Evolutionary conservation across 176 grass and related monocot genomes (phyloP), one percentile per base, ranked within the genome.

Genomic region (Phoenix roebelenii): DNA sequence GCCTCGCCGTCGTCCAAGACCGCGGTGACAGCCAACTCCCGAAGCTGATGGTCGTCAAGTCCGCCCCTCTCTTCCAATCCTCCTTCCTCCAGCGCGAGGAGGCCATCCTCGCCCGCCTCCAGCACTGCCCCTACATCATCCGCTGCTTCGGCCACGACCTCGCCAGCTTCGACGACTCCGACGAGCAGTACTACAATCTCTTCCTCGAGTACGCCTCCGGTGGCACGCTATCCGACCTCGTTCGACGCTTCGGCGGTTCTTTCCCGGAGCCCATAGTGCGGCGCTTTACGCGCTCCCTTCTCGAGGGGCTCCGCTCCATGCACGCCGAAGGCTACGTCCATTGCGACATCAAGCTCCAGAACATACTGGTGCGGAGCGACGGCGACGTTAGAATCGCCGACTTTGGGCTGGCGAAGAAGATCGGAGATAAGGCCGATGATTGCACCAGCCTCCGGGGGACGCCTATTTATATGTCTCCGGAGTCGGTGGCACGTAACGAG

Each of bases 171-270:
- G 51, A 16, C 4, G 25, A 20, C 20, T 20, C 17, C 25, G 39
- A 6, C n/a, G 65, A 52, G 15, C 51, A 32, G n/a, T 44, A 18
- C 29, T 68, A 56, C 50, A 56, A 68, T 52, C 52, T 68, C 12
- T 68, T 68, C 65, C 29, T 68, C 26, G 65, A 68, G 52, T 68
- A 39, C 26, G 65, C 28, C 18, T 25, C 25, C n/a, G 65, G 65
- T 3, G 65, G 65, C 5, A 68, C 16, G 23, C 65, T 68, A 15
- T 52, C 52, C 28, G 65, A 68, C 65, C 9, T 25, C 15, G n/a
- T 68, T 17, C 65, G 52, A 18, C 64, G 64, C 17, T 20, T 25
- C 18, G 65, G 65, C 1, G 52, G 65, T 1, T 29, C 26, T 3
- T 26, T 68, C 52, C n/a, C 2, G 17, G 65, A 68, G 65, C 12